Conservation (phyloP, 345 rosid genomes). For the Populus alba region DNA sequence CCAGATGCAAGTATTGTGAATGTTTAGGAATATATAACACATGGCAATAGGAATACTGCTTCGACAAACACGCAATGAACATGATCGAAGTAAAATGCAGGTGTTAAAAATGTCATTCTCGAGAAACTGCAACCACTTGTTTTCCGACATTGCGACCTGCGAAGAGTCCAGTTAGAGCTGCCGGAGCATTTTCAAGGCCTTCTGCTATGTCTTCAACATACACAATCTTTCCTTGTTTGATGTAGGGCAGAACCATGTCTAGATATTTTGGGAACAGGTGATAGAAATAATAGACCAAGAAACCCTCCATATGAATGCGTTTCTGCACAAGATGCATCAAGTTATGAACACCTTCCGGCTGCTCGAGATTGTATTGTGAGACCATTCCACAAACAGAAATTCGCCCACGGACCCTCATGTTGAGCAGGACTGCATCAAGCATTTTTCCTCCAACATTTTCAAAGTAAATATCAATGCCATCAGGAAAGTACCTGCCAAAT, state of each 20-base stretch:
- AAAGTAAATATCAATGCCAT: conserved; percentile 14
- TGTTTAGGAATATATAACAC: too few species aligned
- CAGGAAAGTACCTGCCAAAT: conserved; percentile 11
- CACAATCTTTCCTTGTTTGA: conserved; percentile 7
- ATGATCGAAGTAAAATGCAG: too few species aligned
- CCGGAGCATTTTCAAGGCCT: conserved; percentile 16
- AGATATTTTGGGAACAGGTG: conserved; percentile 29
- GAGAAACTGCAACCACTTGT: conserved; percentile 32
- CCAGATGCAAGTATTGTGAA: too few species aligned
- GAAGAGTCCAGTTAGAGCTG: conserved; percentile 24
- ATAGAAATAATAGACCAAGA: conserved; percentile 15
- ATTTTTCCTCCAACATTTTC: conserved; percentile 19
- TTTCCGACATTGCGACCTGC: conserved; percentile 29
- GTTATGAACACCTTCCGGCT: conserved; percentile 30
- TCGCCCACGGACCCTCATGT: conserved; percentile 17
- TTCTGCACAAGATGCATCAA: conserved; percentile 7
- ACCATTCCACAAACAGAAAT: conserved; percentile 14
- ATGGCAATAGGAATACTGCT: too few species aligned
- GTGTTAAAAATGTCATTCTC: conserved; percentile 10
- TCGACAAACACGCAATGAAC: too few species aligned
- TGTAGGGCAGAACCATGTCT: conserved; percentile 12
- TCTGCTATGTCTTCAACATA: conserved; percentile 11
- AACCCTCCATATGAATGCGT: conserved; percentile 32
- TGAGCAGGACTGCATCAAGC: conserved; percentile 15
- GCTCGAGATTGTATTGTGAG: conserved; percentile 18